Percentiles rank a stretch among this genome's conserved stretches.
phyloP scores from a whole-genome alignment of 1,284 basidiomycete species.

The Ganoderma boninense region DNA sequence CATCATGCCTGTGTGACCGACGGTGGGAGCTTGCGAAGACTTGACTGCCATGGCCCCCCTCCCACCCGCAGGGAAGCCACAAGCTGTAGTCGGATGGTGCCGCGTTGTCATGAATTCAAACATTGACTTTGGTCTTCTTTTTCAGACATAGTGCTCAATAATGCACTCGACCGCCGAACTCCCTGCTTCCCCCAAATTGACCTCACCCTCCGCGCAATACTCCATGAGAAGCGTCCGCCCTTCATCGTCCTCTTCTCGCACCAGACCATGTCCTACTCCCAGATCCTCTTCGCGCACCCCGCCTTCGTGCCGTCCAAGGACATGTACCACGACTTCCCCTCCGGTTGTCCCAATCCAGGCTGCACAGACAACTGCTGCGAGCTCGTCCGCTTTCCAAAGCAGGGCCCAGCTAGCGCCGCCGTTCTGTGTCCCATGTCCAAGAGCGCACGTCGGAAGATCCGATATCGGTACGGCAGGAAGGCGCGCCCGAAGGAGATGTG shows the following conservation, averaged over 20 bases:
- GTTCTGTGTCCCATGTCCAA: conserved; percentile 61
- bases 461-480: conserved; percentile 52
- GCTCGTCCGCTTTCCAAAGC: conserved; percentile 77
- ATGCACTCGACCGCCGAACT: conserved; percentile 68
- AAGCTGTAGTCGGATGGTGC: not conserved
- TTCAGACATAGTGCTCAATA: conserved; percentile 70
- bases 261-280: conserved; percentile 79
- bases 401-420: conserved; percentile 64
- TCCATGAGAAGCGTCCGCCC: conserved; percentile 75
- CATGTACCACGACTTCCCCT: conserved; percentile 77
- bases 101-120: not conserved
- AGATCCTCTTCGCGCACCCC: conserved; percentile 77
- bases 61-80: not conserved
- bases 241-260: conserved; percentile 80
- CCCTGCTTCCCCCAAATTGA: conserved; percentile 83
- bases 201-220: conserved; percentile 73
- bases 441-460: conserved; percentile 41
- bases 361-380: conserved; percentile 78
- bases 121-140: not conserved
- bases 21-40: not conserved
- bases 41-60: not conserved
- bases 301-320: conserved; percentile 74
- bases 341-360: conserved; percentile 77
- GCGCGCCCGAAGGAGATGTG: conserved; percentile 69
- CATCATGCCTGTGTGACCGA: not conserved